Evolutionary conservation across 2,329 filamentous ascomycete genomes (phyloP).

Genomic region (Ophiostoma australiae): DNA sequence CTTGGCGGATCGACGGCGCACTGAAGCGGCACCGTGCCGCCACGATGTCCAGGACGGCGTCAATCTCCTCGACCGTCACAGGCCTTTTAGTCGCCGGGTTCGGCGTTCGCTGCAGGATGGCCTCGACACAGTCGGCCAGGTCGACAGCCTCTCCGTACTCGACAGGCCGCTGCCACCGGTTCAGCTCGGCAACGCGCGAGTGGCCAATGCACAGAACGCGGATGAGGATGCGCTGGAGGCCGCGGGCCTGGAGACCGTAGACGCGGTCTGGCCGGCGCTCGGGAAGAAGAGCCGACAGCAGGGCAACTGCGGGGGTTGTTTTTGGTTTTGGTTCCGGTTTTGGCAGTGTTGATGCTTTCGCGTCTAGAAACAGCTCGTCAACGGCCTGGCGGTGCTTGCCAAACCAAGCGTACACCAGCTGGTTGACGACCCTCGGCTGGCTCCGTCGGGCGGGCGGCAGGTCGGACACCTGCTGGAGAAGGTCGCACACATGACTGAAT

Average conservation of each 20-base stretch:
- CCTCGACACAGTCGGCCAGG: constrained; percentile 65
- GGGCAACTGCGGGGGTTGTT: constrained; percentile 54
- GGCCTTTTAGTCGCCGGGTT: constrained; percentile 31
- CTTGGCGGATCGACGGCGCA: constrained; percentile 53
- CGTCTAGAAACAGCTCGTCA: constrained; percentile 4
- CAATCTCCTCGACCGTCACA: constrained; percentile 68
- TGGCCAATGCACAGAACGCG: constrained; percentile 61
- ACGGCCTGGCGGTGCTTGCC: constrained; percentile 46
- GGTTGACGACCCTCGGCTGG: constrained; percentile 16
- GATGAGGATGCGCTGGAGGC: constrained; percentile 62
- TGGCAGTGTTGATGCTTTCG: background rate
- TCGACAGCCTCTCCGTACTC: constrained; percentile 63
- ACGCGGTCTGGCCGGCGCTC: constrained; percentile 72
- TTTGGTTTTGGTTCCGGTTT: constrained; percentile 34
- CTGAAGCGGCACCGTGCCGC: constrained; percentile 69
- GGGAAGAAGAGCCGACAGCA: constrained; percentile 72
- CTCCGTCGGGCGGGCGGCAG: constrained; percentile 33
- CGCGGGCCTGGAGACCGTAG: constrained; percentile 61
- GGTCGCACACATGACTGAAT: constrained; percentile 67
- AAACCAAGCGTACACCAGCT: constrained; percentile 63
- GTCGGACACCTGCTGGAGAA: constrained; percentile 63
- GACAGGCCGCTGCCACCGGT: constrained; percentile 55
- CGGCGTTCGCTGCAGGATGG: constrained; percentile 53
- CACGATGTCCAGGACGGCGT: constrained; percentile 58
- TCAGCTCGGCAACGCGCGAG: constrained; percentile 57